Percentiles rank a stretch among this genome's conserved stretches.
phyloP scores from a whole-genome alignment of 1,284 basidiomycete species.

The Puccinia hordei region DNA sequence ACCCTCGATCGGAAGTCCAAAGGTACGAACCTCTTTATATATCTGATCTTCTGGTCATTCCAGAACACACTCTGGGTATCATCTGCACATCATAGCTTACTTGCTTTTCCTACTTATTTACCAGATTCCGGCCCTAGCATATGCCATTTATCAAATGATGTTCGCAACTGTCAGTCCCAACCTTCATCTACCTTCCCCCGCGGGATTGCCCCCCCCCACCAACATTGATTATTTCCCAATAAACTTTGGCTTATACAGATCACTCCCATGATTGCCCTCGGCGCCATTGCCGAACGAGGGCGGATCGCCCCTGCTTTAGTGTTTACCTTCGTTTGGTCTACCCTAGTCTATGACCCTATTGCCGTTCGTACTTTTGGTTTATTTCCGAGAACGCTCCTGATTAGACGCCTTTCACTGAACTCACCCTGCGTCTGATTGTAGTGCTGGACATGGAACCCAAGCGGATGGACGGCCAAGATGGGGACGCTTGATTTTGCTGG shows the following conservation, averaged over 20 bases:
- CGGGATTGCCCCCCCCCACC: background rate
- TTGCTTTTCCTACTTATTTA: slow-evolving; percentile 72
- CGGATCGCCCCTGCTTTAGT: slow-evolving; percentile 82
- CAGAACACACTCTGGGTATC: too few species aligned
- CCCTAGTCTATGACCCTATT: slow-evolving; percentile 88
- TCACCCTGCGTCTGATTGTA: background rate
- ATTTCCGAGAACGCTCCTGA: background rate
- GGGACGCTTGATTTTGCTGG: slow-evolving; percentile 60
- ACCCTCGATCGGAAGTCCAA: slow-evolving; percentile 45
- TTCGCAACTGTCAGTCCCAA: slow-evolving; percentile 78
- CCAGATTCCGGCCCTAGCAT: slow-evolving; percentile 71
- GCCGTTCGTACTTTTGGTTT: slow-evolving; percentile 59
- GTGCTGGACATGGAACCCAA: slow-evolving; percentile 57
- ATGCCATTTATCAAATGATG: slow-evolving; percentile 86
- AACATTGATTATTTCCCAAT: background rate
- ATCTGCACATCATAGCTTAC: slow-evolving; percentile 60
- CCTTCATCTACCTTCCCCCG: slow-evolving; percentile 12
- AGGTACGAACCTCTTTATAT: background rate
- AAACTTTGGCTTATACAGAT: slow-evolving; percentile 57
- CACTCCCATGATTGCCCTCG: slow-evolving; percentile 73
- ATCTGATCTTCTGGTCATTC: too few species aligned
- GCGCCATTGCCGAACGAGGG: slow-evolving; percentile 87
- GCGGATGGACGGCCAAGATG: slow-evolving; percentile 58
- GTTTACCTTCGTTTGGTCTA: slow-evolving; percentile 89
- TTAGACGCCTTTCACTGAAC: background rate